phyloP scores from a whole-genome alignment of 257 asterid genomes.

The Lycium barbarum region DNA sequence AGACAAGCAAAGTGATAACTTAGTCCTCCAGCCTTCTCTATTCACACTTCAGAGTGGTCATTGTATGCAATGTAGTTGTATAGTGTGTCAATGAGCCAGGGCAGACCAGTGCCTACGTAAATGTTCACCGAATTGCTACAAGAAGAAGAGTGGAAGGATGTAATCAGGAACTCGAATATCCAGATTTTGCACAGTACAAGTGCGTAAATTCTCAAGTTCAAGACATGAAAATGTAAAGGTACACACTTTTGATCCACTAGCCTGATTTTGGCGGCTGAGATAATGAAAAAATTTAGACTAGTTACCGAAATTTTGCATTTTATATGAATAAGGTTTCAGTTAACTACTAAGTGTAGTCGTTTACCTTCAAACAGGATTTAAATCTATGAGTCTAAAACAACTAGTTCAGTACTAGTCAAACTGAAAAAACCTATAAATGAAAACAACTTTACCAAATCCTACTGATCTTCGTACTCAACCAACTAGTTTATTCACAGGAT shows the following conservation, averaged over 20 bases:
- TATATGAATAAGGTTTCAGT: not conserved
- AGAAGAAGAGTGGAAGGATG: constrained; percentile 3
- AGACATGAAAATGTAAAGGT: not conserved
- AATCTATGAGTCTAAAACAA: not conserved
- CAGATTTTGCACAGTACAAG: not conserved
- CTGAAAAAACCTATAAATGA: not conserved
- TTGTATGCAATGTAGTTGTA: constrained; percentile 79
- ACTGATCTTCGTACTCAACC: not conserved
- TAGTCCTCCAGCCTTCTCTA: constrained; percentile 72
- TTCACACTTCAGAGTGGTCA: constrained; percentile 63
- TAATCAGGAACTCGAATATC: not conserved
- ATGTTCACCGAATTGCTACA: constrained; percentile 90
- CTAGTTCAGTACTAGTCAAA: not conserved
- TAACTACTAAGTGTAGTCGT: not conserved
- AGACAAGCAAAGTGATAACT: constrained; percentile 79
- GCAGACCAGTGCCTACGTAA: constrained; percentile 81
- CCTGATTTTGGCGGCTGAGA: not conserved
- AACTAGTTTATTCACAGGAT: not conserved
- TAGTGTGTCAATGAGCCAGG: constrained; percentile 81
- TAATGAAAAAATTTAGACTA: not conserved
- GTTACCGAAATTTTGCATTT: not conserved
- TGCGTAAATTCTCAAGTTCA: not conserved
- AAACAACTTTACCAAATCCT: not conserved
- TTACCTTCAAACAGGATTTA: not conserved
- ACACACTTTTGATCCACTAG: not conserved